Base-by-base conservation (phyloP, 2,329 filamentous ascomycete species). In the Cladobotryum mycophilum region DNA sequence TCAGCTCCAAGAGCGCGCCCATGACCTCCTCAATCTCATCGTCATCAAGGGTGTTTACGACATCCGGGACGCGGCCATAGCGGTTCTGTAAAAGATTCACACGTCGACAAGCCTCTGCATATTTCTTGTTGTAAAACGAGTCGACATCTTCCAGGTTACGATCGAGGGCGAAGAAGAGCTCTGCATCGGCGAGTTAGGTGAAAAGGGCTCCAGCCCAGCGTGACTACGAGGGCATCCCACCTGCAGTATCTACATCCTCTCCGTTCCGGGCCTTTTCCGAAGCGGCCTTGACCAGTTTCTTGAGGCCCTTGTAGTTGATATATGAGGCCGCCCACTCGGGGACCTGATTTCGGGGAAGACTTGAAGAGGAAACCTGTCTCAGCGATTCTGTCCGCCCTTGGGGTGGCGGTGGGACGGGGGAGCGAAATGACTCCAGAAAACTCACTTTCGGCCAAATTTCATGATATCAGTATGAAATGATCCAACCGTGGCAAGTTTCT, bases 131-230 rank as follows among this genome's bases (percentile, higher is more conserved):
- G 76, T 96, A 97, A 70, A 99, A 97, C 47, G 82, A 81, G 69
- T 96, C 90, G 67, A 99, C 92, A 70, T 95, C 88, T 75, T 99
- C 93, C 64, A 99, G 85, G 67, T 97, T 96, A 61, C 93, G 88
- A 67, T 99, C 93, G 67, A 99, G 84, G 57, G 86, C 88, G 69
- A 92, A 96, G 75, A 96, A 96, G 78, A 99, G 96, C 69, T 91
- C 93, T 96, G 74, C 61, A 61, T 58, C 54, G 47, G 58, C 57
- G 54, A 60, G 67, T 63, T 68, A 64, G 60, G 58, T 57, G 59
- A 54, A 56, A 61, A 55, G 57, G 55, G 60, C 45, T 48, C 35
- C 37, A 47, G 41, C 51, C 44, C 43, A 47, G 33, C 43, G 30
- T n/a, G 43, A 17, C 45, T 36, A 47, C 18, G 45, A 60, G 67